Evolutionary conservation across 1,139 yeast genomes (phyloP).

Genomic region (Insectozyma bohioensis): DNA sequence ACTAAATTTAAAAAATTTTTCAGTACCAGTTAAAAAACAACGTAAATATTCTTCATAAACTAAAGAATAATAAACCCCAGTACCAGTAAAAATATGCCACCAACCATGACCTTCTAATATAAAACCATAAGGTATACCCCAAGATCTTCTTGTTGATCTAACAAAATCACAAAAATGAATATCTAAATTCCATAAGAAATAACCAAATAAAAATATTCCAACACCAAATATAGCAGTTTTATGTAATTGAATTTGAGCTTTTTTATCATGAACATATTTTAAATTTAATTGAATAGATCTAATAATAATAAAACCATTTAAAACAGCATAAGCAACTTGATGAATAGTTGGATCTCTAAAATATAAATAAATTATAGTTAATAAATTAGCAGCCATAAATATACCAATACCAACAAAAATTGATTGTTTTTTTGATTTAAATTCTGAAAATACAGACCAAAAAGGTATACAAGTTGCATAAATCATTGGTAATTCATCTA

Average conservation of each 20-base stretch:
- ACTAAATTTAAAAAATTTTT: slow-evolving; percentile 49
- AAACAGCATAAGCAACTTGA: slow-evolving; percentile 70
- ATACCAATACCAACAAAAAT: slow-evolving; percentile 55
- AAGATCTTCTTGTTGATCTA: slow-evolving; percentile 58
- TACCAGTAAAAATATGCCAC: slow-evolving; percentile 93
- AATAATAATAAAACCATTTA: slow-evolving; percentile 61
- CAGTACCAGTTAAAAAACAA: slow-evolving; percentile 53
- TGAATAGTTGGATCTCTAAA: slow-evolving; percentile 83
- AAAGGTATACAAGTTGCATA: slow-evolving; percentile 95
- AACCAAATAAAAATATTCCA: slow-evolving; percentile 68
- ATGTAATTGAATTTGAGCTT: slow-evolving; percentile 48
- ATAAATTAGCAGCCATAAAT: slow-evolving; percentile 50
- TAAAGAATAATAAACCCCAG: slow-evolving; percentile 56
- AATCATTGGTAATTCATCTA: slow-evolving; percentile 97
- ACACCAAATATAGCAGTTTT: slow-evolving; percentile 61
- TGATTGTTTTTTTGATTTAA: slow-evolving; percentile 38
- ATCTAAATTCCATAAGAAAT: slow-evolving; percentile 81
- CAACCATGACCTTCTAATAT: slow-evolving; percentile 92
- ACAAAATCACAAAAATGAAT: slow-evolving; percentile 74
- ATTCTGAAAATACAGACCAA: slow-evolving; percentile 82
- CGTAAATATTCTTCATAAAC: slow-evolving; percentile 77
- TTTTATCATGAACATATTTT: slow-evolving; percentile 48
- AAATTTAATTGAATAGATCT: slow-evolving; percentile 53
- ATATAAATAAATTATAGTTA: slow-evolving; percentile 66
- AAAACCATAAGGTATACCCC: slow-evolving; percentile 87